phyloP scores from a whole-genome alignment of 179 eudicot species.

The Actinidia chinensis region DNA sequence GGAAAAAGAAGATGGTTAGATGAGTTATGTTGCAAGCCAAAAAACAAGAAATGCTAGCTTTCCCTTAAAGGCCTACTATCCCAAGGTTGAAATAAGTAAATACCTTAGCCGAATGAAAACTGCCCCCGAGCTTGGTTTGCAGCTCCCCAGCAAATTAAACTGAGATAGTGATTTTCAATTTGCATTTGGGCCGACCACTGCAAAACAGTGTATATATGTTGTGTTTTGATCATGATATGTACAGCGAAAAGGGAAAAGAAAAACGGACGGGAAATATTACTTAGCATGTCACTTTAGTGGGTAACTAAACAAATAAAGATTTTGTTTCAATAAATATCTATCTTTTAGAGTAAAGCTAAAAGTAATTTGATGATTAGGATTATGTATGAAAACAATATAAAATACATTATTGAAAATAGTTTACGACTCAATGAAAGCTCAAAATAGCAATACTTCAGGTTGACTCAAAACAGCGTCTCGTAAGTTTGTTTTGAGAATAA shows the following conservation, averaged over 20 bases:
- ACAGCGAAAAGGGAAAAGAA: background rate
- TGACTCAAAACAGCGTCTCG: too few relatives aligned
- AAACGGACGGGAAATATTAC: too few relatives aligned
- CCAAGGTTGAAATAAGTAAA: background rate
- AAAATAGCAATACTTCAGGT: too few relatives aligned
- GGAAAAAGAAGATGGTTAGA: background rate
- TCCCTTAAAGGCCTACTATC: background rate
- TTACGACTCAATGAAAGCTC: too few relatives aligned
- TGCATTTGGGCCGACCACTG: conserved; percentile 99
- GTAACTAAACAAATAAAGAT: background rate
- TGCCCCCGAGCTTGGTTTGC: conserved; percentile 97
- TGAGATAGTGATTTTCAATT: conserved; percentile 97
- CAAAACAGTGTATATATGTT: conserved; percentile 16
- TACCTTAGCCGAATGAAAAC: conserved; percentile 97
- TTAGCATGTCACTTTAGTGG: background rate
- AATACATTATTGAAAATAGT: too few relatives aligned
- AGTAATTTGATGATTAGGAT: too few relatives aligned
- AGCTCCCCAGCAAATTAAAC: conserved; percentile 90
- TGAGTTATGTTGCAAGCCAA: background rate
- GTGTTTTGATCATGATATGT: background rate
- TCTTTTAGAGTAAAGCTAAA: too few relatives aligned
- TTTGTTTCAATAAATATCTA: too few relatives aligned
- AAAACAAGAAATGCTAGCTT: background rate
- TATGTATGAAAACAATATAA: too few relatives aligned
- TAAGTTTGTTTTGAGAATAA: too few relatives aligned